Evolutionary conservation across 768 basidiomycete species (phyloP).

Genomic region (Leccinellum luteum): DNA sequence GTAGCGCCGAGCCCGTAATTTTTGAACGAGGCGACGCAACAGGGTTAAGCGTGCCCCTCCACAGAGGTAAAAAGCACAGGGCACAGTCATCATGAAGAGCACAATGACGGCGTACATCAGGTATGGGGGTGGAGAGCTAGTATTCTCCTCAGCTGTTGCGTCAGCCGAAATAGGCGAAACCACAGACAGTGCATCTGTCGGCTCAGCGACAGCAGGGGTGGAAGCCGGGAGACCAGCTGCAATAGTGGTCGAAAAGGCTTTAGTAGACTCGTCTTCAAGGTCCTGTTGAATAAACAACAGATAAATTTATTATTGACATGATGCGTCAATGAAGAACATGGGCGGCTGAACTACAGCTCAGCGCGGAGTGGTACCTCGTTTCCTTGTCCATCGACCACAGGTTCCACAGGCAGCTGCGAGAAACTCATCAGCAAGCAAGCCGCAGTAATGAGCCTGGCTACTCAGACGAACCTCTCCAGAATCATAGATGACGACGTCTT

Average conservation of each 20-base stretch:
- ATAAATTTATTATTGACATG: slow-evolving; percentile 51
- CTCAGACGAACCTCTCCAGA: slow-evolving; percentile 74
- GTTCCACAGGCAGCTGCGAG: slow-evolving; percentile 51
- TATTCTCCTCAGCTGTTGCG: slow-evolving; percentile 2
- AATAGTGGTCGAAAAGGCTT: slow-evolving; percentile 8
- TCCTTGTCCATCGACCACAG: slow-evolving; percentile 57
- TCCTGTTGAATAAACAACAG: slow-evolving; percentile 51
- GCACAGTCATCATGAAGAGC: slow-evolving; percentile 43
- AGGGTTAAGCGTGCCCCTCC: slow-evolving; percentile 37
- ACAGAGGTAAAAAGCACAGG: slow-evolving; percentile 44
- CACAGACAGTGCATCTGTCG: neutral
- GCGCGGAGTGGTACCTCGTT: slow-evolving; percentile 91
- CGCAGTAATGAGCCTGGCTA: slow-evolving; percentile 11
- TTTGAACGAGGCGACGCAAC: slow-evolving; percentile 42
- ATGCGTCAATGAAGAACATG: slow-evolving; percentile 33
- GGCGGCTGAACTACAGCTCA: slow-evolving; percentile 75
- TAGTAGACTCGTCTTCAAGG: slow-evolving; percentile 21
- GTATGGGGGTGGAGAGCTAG: slow-evolving; percentile 5
- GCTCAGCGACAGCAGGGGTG: neutral
- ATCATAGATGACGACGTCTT: slow-evolving; percentile 78
- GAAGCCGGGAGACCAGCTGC: slow-evolving; percentile 16
- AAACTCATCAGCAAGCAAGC: slow-evolving; percentile 1
- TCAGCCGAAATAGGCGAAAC: slow-evolving; percentile 1
- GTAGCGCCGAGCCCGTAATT: slow-evolving; percentile 37
- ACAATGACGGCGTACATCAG: slow-evolving; percentile 23